Percentiles rank a stretch among this genome's conserved stretches.
Conservation (phyloP, 1,284 basidiomycete species). For the Phellinidium pouzarii region DNA sequence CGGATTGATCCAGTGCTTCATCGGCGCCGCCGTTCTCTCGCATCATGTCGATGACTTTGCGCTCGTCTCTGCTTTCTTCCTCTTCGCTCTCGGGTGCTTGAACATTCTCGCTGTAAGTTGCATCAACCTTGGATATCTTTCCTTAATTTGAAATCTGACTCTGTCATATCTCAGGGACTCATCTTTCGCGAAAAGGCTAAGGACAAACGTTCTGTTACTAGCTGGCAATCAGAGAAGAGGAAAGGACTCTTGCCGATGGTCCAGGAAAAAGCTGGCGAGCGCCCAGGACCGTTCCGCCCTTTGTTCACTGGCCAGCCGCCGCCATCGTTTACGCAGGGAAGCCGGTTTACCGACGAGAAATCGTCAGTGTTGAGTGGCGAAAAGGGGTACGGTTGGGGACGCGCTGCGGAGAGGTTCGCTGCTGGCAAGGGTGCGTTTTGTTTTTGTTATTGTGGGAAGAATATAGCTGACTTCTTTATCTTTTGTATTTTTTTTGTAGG, state of each 20-base stretch:
- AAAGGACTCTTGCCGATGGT: conserved; percentile 48
- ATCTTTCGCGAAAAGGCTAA: conserved; percentile 63
- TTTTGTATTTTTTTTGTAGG: conserved; percentile 13
- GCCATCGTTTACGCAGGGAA: conserved; percentile 27
- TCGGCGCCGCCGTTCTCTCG: conserved; percentile 75
- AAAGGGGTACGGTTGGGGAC: conserved; percentile 9
- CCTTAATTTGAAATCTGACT: not conserved
- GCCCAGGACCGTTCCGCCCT: conserved; percentile 27
- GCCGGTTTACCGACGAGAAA: conserved; percentile 10
- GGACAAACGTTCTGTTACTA: conserved; percentile 53
- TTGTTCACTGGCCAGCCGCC: conserved; percentile 38
- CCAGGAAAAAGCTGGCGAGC: conserved; percentile 25
- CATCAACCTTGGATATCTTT: not conserved
- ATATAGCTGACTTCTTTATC: conserved; percentile 6
- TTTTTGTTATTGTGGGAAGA: conserved; percentile 10
- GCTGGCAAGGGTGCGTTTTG: conserved; percentile 44
- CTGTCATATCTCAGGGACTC: conserved; percentile 33
- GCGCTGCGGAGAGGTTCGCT: conserved; percentile 13
- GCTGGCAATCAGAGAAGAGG: conserved; percentile 57
- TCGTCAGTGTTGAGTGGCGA: not conserved
- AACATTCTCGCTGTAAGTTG: conserved; percentile 66
- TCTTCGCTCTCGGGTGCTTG: conserved; percentile 78
- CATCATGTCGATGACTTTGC: conserved; percentile 76
- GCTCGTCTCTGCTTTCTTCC: conserved; percentile 77
- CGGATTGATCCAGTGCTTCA: conserved; percentile 75